These are phyloP conservation scores for Steccherinum ochraceum DNA, from an alignment of 768 basidiomycete genomes.

Conservation along the genomic window DNA sequence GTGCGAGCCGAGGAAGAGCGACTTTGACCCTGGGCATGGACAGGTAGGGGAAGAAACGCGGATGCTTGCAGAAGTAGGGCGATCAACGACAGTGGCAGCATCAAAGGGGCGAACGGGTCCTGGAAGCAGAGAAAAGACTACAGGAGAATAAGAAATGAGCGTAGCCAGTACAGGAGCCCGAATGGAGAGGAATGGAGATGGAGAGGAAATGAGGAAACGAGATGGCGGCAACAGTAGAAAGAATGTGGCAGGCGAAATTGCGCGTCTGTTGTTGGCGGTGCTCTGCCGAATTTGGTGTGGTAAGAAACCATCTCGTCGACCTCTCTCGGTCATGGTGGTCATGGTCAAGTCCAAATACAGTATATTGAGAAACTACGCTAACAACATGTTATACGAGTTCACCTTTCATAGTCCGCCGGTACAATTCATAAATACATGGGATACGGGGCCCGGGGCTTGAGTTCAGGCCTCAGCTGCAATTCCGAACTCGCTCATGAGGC, in stretches of 20 bases:
- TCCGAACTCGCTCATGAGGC: slow-evolving; percentile 53
- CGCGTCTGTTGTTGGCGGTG: not conserved
- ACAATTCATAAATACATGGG: too few relatives aligned
- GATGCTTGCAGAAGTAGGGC: not conserved
- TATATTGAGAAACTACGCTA: not conserved
- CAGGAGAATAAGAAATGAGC: not conserved
- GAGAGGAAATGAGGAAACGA: not conserved
- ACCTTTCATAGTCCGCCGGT: too few relatives aligned
- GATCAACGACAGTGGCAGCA: not conserved
- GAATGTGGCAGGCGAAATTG: not conserved
- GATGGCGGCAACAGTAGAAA: too few relatives aligned
- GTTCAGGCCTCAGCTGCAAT: not conserved
- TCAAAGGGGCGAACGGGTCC: not conserved
- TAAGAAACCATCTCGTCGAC: not conserved
- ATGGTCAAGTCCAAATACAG: not conserved
- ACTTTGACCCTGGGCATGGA: not conserved
- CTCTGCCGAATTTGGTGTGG: not conserved
- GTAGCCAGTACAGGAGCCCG: not conserved
- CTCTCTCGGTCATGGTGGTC: too few relatives aligned
- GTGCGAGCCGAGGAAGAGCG: not conserved
- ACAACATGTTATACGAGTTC: too few relatives aligned
- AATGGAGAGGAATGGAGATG: not conserved
- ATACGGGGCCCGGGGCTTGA: too few relatives aligned
- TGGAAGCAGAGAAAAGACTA: not conserved
- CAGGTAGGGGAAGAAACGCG: not conserved